Conservation (phyloP, 2,329 filamentous ascomycete species). For the Colletotrichum higginsianum region DNA sequence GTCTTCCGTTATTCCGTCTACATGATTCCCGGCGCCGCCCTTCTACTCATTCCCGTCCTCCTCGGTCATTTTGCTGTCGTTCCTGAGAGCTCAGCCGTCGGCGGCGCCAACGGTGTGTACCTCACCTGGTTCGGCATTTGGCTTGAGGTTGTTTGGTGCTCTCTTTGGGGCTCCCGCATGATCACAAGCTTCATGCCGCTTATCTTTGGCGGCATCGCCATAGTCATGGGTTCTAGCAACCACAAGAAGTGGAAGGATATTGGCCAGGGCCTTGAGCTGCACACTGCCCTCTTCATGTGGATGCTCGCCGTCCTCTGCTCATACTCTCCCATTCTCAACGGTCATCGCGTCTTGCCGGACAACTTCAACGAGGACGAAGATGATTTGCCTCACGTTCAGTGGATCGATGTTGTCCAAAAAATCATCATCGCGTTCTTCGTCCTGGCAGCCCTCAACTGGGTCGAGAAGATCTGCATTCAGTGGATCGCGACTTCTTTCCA, state of each 20-base stretch:
- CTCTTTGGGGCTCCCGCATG: slow-evolving; percentile 83
- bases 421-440: slow-evolving; percentile 90
- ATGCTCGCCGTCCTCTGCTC: slow-evolving; percentile 89
- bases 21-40: slow-evolving; percentile 59
- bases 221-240: slow-evolving; percentile 84
- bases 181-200: slow-evolving; percentile 65
- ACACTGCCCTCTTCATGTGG: slow-evolving; percentile 92
- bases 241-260: slow-evolving; percentile 95
- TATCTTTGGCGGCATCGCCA: slow-evolving; percentile 69
- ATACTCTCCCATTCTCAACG: slow-evolving; percentile 85
- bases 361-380: slow-evolving; percentile 60
- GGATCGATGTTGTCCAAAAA: slow-evolving; percentile 87
- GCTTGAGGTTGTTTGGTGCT: slow-evolving; percentile 94
- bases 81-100: slow-evolving; percentile 63
- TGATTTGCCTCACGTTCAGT: slow-evolving; percentile 62
- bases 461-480: slow-evolving; percentile 94
- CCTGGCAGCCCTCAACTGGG: slow-evolving; percentile 82
- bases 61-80: slow-evolving; percentile 59
- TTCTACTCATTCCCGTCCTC: slow-evolving; percentile 64
- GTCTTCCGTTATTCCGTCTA: slow-evolving; percentile 66
- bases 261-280: slow-evolving; percentile 87
- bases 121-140: slow-evolving; percentile 95
- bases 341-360: slow-evolving; percentile 59
- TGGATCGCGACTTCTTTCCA: slow-evolving; percentile 96
- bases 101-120: slow-evolving; percentile 79